phyloP scores from a whole-genome alignment of 208 protist genomes.

The Leishmania braziliensis region DNA sequence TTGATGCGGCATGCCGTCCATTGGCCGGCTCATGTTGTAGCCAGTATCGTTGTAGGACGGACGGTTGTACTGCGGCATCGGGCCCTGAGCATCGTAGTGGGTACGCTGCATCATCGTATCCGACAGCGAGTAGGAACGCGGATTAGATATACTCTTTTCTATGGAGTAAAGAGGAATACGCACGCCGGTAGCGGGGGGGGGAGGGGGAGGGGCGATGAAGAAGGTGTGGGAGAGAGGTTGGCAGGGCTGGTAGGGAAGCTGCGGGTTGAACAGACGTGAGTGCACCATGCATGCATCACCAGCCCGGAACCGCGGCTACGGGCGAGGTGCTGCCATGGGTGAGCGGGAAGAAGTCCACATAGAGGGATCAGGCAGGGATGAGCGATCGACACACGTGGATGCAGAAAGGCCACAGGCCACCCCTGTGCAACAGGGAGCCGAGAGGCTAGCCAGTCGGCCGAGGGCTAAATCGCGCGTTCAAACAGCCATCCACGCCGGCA shows the following conservation, averaged over 20 bases:
- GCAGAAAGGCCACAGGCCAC: background rate
- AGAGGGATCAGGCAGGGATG: background rate
- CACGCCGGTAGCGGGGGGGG: too few relatives aligned
- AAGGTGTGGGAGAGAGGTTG: background rate
- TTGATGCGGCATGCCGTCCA: slow-evolving; percentile 28
- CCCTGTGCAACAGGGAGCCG: background rate
- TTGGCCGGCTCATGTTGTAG: slow-evolving; percentile 30
- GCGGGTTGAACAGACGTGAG: background rate
- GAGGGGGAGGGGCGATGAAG: too few relatives aligned
- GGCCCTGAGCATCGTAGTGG: slow-evolving; percentile 24
- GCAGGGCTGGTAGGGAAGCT: background rate
- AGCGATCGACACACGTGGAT: background rate
- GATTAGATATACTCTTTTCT: background rate
- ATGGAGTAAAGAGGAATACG: background rate
- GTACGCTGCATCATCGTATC: slow-evolving; percentile 26
- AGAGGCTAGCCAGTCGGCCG: background rate
- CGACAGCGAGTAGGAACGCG: slow-evolving; percentile 10
- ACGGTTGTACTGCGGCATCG: slow-evolving; percentile 32
- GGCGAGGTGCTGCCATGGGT: background rate
- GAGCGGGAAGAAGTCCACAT: background rate
- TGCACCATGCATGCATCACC: background rate
- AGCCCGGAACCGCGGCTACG: background rate
- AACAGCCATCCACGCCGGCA: background rate
- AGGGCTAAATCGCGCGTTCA: background rate
- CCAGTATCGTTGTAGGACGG: slow-evolving; percentile 33